These are phyloP conservation scores for Syncephalastrum sp. DNA, from an alignment of 371 early-diverging fungal species.

Conservation along the genomic window DNA sequence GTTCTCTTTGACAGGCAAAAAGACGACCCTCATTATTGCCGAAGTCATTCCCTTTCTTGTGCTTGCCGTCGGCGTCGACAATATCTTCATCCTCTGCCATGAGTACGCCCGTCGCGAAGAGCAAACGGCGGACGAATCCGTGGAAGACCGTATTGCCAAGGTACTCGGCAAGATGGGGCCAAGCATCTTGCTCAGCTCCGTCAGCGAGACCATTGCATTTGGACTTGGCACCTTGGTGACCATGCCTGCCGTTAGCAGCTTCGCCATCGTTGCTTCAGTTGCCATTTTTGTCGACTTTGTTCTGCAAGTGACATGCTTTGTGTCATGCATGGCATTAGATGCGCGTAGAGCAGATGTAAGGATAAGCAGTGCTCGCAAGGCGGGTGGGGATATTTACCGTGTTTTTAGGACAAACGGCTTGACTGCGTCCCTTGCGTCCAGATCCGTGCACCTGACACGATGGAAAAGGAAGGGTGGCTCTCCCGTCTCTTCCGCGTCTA, in stretches of 20 bases:
- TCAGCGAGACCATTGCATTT: constrained; percentile 75
- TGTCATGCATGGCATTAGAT: constrained; percentile 68
- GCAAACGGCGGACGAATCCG: constrained; percentile 24
- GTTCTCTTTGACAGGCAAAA: constrained; percentile 64
- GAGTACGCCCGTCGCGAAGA: constrained; percentile 58
- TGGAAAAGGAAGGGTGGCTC: constrained; percentile 56
- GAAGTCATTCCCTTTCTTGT: constrained; percentile 83
- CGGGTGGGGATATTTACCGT: not conserved
- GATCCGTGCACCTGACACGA: constrained; percentile 49
- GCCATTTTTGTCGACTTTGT: constrained; percentile 73
- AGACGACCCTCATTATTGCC: constrained; percentile 74
- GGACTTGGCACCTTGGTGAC: constrained; percentile 67
- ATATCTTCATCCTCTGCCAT: constrained; percentile 75
- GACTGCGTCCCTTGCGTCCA: constrained; percentile 69
- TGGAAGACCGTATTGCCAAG: constrained; percentile 59
- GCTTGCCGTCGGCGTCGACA: constrained; percentile 80
- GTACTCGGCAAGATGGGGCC: constrained; percentile 72
- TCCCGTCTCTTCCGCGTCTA: constrained; percentile 48
- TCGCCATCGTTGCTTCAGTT: constrained; percentile 72
- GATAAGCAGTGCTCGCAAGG: not conserved
- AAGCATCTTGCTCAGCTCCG: constrained; percentile 64
- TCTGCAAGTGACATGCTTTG: constrained; percentile 74
- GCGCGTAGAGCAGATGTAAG: constrained; percentile 54
- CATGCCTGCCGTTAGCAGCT: constrained; percentile 79
- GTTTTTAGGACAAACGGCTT: constrained; percentile 45